Evolutionary conservation across 768 basidiomycete genomes (phyloP).

Genomic region (Mycena alexandri): DNA sequence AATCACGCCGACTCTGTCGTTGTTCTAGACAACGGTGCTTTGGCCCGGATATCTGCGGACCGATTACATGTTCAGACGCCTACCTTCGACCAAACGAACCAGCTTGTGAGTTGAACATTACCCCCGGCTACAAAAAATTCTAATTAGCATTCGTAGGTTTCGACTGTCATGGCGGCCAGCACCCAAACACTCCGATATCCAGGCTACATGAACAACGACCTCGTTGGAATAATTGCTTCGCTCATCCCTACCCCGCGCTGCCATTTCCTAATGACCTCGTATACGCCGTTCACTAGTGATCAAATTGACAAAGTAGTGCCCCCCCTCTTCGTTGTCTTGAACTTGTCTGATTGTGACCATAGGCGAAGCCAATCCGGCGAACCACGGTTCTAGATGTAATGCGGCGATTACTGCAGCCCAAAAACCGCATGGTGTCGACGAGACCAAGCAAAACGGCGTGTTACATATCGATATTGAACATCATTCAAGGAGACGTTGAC

Average conservation of each 20-base stretch:
- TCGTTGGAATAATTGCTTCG: conserved; percentile 96
- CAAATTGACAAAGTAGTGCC: conserved; percentile 89
- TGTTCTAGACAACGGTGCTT: conserved; percentile 95
- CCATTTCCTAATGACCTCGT: conserved; percentile 99
- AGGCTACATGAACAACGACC: conserved; percentile 99
- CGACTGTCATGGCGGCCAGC: conserved; percentile 98
- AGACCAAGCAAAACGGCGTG: conserved; percentile 92
- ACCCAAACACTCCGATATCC: conserved; percentile 98
- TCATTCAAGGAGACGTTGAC: conserved; percentile 98
- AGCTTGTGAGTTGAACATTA: conserved; percentile 67
- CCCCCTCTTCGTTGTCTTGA: background rate
- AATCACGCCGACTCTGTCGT: conserved; percentile 98
- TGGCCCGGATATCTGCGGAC: conserved; percentile 94
- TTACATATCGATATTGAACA: conserved; percentile 97
- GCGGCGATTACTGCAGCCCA: conserved; percentile 96
- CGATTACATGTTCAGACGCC: conserved; percentile 89
- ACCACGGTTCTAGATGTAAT: conserved; percentile 99
- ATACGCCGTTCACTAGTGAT: conserved; percentile 98
- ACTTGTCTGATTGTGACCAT: conserved; percentile 11
- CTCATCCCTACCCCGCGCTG: conserved; percentile 97
- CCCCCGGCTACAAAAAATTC: background rate
- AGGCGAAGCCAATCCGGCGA: conserved; percentile 96
- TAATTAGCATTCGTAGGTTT: conserved; percentile 66
- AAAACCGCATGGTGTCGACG: conserved; percentile 98
- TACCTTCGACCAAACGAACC: conserved; percentile 93